Evolutionary conservation across 768 basidiomycete genomes (phyloP), one percentile per base, ranked within the genome.

Genomic region (Cyclocybe aegerita): DNA sequence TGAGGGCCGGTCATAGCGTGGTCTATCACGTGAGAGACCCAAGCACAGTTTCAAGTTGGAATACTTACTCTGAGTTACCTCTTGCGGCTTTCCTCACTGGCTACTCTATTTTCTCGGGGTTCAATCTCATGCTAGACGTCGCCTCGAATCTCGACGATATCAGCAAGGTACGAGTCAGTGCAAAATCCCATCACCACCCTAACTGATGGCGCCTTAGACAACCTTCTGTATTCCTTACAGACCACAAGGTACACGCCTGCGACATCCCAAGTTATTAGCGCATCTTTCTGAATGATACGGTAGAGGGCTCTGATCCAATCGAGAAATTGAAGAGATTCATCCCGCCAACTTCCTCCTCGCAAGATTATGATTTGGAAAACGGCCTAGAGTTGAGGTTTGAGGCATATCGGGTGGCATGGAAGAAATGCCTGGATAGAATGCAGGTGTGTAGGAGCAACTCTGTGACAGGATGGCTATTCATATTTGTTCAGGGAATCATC

Each of bases 321-420:
- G 23, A 12, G 6, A n/a, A 34, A n/a, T 34, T 37, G 15, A 41
- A 30, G 16, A 16, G 11, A 14, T 29, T 49, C 14, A 1, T 23
- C 23, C 46, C 39, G 1, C 35, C 52, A 40, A 34, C 29, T 8
- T 53, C 42, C 9, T 33, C n/a, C 11, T 32, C 30, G n/a, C 46
- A 50, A 17, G 42, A 44, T n/a, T 41, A 49, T 12, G 57, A 61
- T 33, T 31, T 60, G 4, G 38, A 49, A 9, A 32, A 47, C 36
- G 60, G 59, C 2, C 44, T 46, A 6, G 60, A 61, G 11, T 40
- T 60, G 17, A 57, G 82, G 17, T 66, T 85, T 43, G 58, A 72
- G 41, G 80, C 78, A 4, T 89, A 88, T 62, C 75, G 61, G 43
- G 60, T 57, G 1, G 80, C 80, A 1, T 89, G 86, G 86, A 68